These are phyloP conservation scores for Fusarium sp. DNA, from an alignment of 2,329 filamentous ascomycete genomes.

Conservation along the genomic window DNA sequence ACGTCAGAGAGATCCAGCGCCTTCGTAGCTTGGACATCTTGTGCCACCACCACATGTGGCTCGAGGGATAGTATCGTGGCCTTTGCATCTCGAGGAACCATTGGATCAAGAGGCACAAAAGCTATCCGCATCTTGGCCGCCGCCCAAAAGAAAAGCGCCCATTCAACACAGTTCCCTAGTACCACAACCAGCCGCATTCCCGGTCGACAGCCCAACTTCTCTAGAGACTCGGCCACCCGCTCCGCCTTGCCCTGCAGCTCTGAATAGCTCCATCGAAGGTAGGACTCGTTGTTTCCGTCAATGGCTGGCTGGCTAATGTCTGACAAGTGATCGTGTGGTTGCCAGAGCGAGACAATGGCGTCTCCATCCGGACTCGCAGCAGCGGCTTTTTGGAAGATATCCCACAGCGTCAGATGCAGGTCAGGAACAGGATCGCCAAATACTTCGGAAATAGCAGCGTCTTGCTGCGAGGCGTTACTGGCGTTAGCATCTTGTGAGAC, in stretches of 20 bases:
- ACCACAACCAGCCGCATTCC: constrained; percentile 52
- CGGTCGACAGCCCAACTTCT: constrained; percentile 42
- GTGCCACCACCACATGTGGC: constrained; percentile 52
- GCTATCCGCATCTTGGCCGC: constrained; percentile 52
- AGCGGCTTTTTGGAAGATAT: constrained; percentile 51
- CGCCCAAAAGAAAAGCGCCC: constrained; percentile 56
- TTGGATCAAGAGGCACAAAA: constrained; percentile 55
- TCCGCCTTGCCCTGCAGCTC: constrained; percentile 47
- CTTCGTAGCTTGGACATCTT: constrained; percentile 46
- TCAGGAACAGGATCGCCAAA: constrained; percentile 48
- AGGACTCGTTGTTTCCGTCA: constrained; percentile 15
- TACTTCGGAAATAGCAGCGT: constrained; percentile 45
- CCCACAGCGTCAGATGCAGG: constrained; percentile 53
- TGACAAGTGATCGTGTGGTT: constrained; percentile 35
- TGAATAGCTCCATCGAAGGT: constrained; percentile 52
- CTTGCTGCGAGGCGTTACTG: constrained; percentile 7
- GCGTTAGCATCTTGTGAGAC: constrained; percentile 20
- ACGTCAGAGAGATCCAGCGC: constrained; percentile 35
- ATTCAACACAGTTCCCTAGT: constrained; percentile 57
- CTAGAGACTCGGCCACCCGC: constrained; percentile 45
- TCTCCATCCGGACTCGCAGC: constrained; percentile 50
- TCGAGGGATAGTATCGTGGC: constrained; percentile 43
- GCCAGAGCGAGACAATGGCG: constrained; percentile 56
- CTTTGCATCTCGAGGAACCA: constrained; percentile 42
- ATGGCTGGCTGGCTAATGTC: constrained; percentile 1